Conservation (phyloP, 768 basidiomycete species). For the Tricholomella constricta region DNA sequence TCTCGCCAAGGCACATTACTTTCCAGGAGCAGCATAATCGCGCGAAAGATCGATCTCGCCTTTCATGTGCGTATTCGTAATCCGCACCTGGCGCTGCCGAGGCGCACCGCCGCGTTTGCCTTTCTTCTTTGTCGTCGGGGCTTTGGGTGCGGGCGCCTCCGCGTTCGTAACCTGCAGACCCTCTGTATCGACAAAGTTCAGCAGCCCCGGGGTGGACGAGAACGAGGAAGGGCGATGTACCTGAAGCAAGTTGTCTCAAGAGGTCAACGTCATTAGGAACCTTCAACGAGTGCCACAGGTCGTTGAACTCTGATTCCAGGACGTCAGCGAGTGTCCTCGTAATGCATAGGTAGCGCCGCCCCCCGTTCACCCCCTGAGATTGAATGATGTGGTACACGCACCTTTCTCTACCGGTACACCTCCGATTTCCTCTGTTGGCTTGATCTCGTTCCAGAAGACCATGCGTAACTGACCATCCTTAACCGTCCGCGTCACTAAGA, state of each 20-base stretch:
- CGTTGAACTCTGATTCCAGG: slow-evolving; percentile 68
- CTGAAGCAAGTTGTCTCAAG: slow-evolving; percentile 72
- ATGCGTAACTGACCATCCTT: slow-evolving; percentile 83
- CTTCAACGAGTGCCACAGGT: slow-evolving; percentile 83
- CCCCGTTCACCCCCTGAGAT: slow-evolving; percentile 3
- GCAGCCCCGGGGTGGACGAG: slow-evolving; percentile 5
- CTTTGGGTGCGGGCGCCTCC: slow-evolving; percentile 56
- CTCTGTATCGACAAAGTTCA: slow-evolving; percentile 43
- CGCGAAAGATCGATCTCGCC: slow-evolving; percentile 83
- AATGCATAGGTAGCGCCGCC: not conserved
- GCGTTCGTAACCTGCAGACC: slow-evolving; percentile 80
- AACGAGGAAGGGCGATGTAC: slow-evolving; percentile 36
- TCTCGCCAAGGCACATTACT: slow-evolving; percentile 22
- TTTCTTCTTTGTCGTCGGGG: slow-evolving; percentile 66
- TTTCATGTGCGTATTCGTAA: slow-evolving; percentile 88
- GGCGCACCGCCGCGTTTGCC: slow-evolving; percentile 78
- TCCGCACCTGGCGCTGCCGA: slow-evolving; percentile 73
- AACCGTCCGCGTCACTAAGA: slow-evolving; percentile 80
- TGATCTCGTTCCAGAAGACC: slow-evolving; percentile 92
- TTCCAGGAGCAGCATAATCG: slow-evolving; percentile 56
- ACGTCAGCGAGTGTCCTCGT: slow-evolving; percentile 12
- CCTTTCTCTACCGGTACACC: slow-evolving; percentile 82
- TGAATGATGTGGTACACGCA: slow-evolving; percentile 22
- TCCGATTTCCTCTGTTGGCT: slow-evolving; percentile 70
- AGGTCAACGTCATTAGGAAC: slow-evolving; percentile 88